Percentiles rank a stretch among this genome's conserved stretches.
Evolutionary conservation across 139 green algal genomes (phyloP).

Genomic region (Pleodorina starrii): DNA sequence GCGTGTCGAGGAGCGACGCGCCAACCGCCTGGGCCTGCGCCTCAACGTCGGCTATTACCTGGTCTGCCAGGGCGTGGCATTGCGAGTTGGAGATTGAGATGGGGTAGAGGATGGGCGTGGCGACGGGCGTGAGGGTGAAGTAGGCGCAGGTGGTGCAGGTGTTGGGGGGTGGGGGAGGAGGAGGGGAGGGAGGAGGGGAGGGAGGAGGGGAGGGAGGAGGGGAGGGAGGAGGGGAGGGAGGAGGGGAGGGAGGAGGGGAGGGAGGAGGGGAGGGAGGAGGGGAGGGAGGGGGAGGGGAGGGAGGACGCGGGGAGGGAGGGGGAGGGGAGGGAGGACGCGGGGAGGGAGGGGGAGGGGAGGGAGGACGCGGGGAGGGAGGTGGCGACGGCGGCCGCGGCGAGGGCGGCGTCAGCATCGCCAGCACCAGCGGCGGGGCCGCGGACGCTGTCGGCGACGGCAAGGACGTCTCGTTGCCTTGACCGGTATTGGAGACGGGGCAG

Average conservation of each 20-base stretch:
- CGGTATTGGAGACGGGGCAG: slow-evolving; percentile 15
- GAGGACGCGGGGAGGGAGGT: background rate
- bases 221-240: too few relatives aligned
- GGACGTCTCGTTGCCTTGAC: too few relatives aligned
- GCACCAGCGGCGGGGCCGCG: background rate
- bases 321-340: too few relatives aligned
- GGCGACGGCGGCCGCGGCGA: background rate
- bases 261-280: background rate
- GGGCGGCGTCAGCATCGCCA: background rate
- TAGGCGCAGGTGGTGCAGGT: background rate
- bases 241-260: background rate
- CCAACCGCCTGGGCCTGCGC: background rate
- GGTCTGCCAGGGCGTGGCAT: background rate
- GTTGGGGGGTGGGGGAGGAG: too few relatives aligned
- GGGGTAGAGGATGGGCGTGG: background rate
- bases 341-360: too few relatives aligned
- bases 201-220: too few relatives aligned
- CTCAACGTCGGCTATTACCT: background rate
- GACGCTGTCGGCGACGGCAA: background rate
- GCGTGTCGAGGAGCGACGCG: background rate
- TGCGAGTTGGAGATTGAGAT: background rate
- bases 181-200: background rate
- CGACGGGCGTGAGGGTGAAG: background rate
- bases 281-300: too few relatives aligned
- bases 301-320: too few relatives aligned